Percentiles rank a stretch among this genome's conserved stretches.
Evolutionary conservation across 1,139 yeast species (phyloP).

Genomic region (Geotrichum histeridarum): DNA sequence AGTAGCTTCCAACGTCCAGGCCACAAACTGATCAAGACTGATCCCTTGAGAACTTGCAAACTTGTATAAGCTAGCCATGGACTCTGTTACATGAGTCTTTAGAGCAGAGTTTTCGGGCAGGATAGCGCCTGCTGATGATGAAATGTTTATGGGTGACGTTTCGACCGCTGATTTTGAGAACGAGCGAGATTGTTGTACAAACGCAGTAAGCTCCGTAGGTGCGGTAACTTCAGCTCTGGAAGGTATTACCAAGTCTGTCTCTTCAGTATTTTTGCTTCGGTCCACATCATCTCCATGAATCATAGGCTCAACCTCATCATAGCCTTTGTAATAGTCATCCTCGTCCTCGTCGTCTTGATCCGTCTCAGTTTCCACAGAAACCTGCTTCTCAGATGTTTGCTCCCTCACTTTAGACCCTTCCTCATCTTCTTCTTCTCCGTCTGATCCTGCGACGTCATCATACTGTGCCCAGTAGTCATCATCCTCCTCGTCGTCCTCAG

Average conservation of each 20-base stretch:
- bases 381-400: neutral
- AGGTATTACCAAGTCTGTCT: neutral
- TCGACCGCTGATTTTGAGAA: too few relatives aligned
- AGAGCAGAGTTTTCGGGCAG: neutral
- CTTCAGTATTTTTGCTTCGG: neutral
- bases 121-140: neutral
- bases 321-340: conserved; percentile 18
- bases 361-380: neutral
- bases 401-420: neutral
- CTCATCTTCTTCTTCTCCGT: conserved; percentile 4
- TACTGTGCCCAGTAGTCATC: conserved; percentile 15
- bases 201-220: too few relatives aligned
- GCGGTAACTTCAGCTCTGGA: too few relatives aligned
- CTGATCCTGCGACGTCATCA: conserved; percentile 15
- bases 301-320: conserved; percentile 20
- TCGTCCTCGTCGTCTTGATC: conserved; percentile 21
- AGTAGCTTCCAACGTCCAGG: conserved; percentile 5
- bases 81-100: conserved; percentile 10
- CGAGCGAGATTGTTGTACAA: too few relatives aligned
- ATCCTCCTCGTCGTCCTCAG: conserved; percentile 6
- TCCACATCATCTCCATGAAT: conserved; percentile 20
- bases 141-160: conserved; percentile 6
- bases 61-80: conserved; percentile 7
- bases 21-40: conserved; percentile 1
- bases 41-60: conserved; percentile 14